Base-by-base conservation (phyloP, 768 basidiomycete species). In the Chlorophyllum brunneum region DNA sequence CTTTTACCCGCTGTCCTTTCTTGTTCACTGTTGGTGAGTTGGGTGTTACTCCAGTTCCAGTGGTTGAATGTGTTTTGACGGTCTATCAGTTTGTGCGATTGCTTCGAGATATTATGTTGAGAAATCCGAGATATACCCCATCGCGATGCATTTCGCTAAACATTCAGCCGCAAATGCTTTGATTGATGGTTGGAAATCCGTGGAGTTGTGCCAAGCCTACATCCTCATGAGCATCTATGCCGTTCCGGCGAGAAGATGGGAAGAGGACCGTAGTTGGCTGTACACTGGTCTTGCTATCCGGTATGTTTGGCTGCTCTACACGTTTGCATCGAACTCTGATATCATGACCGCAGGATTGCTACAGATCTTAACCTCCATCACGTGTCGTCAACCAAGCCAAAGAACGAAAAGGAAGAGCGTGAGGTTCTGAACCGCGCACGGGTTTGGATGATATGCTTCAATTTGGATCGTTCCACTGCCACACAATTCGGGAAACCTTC, bases 361-460 rank as follows among this genome's bases (percentile, higher is more conserved):
- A 93, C 92, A 1, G 93, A 95, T 63, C 73, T 95, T 37, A 94
- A 94, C 64, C 68, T 95, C 20, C 92, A 92, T 59, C 81, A 85
- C 42, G 81, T 80, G 7, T 71, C 82, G 7, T 71, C 70, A 7
- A 72, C 71, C 4, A 82, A 85, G 58, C 78, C 83, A n/a, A 75
- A 80, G 49, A 83, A 78, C 20, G 89, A 92, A 66, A 81, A 76
- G 31, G 82, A 88, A 56, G 88, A 88, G 57, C 77, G 92, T 15
- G 92, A 95, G 70, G 77, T 89, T 29, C 68, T 93, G 60, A 95
- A 97, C 64, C 82, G 87, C 53, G 83, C 82, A 36, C 73, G 93
- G n/a, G 83, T 86, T 24, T 97, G 92, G 92, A 79, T 95, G 75
- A 87, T 88, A 45, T 94, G 90, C 64, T 93, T 86, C 70, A 90